Conservation (phyloP, 1,284 basidiomycete species). For the Ceratobasidium sp. region DNA sequence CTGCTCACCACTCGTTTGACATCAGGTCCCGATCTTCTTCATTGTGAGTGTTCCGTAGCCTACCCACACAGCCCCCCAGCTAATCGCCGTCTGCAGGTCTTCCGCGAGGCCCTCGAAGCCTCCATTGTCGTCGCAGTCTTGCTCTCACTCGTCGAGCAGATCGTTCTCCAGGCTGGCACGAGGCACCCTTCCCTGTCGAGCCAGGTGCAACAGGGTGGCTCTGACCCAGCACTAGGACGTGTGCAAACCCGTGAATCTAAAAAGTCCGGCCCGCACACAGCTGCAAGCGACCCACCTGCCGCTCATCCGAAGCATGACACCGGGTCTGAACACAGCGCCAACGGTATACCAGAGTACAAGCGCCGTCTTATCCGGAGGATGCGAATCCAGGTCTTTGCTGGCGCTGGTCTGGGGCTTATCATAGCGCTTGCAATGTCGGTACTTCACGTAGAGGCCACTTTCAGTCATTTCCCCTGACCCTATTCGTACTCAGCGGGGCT, state of each 20-base stretch:
- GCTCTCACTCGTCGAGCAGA: constrained; percentile 84
- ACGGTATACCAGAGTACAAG: constrained; percentile 38
- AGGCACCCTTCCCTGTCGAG: constrained; percentile 56
- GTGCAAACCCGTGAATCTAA: constrained; percentile 28
- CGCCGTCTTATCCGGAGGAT: constrained; percentile 39
- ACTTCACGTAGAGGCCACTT: constrained; percentile 59
- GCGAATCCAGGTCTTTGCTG: constrained; percentile 69
- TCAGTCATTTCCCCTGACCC: constrained; percentile 57
- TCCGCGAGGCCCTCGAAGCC: constrained; percentile 89
- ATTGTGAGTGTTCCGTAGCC: constrained; percentile 59
- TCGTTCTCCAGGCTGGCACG: constrained; percentile 57
- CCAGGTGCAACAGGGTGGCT: constrained; percentile 2
- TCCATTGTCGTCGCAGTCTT: constrained; percentile 89
- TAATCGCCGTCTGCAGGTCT: constrained; percentile 57
- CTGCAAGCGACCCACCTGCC: constrained; percentile 43
- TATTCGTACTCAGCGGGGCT: constrained; percentile 59
- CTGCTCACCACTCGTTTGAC: neutral
- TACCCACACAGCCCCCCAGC: neutral
- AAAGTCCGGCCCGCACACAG: constrained; percentile 49
- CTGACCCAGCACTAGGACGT: constrained; percentile 15
- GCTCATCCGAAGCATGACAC: constrained; percentile 18
- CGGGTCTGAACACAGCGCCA: constrained; percentile 10
- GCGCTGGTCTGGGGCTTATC: constrained; percentile 76
- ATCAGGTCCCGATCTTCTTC: constrained; percentile 74
- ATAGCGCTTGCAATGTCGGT: constrained; percentile 75